Evolutionary conservation across 768 basidiomycete species (phyloP).

Genomic region (Amanita jacksonii): DNA sequence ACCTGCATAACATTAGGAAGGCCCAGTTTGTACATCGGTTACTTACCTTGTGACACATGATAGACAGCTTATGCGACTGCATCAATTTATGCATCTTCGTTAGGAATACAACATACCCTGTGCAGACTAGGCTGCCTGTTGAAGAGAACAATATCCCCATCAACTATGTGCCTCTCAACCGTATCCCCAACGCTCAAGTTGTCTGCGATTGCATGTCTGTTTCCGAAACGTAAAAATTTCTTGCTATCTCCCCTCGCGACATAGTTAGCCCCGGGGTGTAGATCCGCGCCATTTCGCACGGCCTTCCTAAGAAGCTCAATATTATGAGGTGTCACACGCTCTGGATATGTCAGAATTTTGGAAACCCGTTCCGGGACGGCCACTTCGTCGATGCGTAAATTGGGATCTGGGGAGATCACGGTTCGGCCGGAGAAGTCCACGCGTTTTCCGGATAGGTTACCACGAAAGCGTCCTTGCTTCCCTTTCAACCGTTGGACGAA

Average conservation of each 20-base stretch:
- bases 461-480: constrained; percentile 97
- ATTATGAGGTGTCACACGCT: constrained; percentile 89
- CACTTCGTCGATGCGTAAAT: constrained; percentile 95
- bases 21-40: not conserved
- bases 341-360: constrained; percentile 92
- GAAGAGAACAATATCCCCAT: constrained; percentile 95
- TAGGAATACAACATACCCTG: constrained; percentile 55
- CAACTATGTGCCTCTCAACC: constrained; percentile 90
- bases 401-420: constrained; percentile 99
- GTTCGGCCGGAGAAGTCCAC: constrained; percentile 98
- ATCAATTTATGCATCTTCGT: no score
- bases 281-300: constrained; percentile 79
- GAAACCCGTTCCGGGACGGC: constrained; percentile 95
- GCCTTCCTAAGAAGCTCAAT: constrained; percentile 66
- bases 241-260: constrained; percentile 80
- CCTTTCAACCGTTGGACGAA: constrained; percentile 98
- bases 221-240: constrained; percentile 85
- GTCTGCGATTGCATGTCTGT: constrained; percentile 72
- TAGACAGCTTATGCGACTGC: constrained; percentile 57
- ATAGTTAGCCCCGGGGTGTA: constrained; percentile 95
- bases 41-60: constrained; percentile 91
- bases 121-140: constrained; percentile 99
- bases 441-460: constrained; percentile 96
- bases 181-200: constrained; percentile 79
- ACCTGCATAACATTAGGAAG: constrained; percentile 30